Percentiles rank a stretch among this genome's conserved stretches.
Evolutionary conservation across 106 monocot species (phyloP).

Genomic region (Amphibolis antarctica): DNA sequence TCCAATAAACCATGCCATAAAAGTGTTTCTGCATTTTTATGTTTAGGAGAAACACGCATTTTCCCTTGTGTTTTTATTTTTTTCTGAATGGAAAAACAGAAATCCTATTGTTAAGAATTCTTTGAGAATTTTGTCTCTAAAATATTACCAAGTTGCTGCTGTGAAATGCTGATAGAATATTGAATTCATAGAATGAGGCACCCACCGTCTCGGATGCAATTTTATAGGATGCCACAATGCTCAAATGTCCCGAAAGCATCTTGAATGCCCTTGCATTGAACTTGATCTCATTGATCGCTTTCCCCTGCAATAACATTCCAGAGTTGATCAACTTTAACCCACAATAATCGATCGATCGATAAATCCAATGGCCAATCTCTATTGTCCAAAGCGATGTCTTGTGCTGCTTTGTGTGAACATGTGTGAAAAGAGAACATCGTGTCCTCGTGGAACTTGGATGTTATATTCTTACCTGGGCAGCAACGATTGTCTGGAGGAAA

Average conservation of each 20-base stretch:
- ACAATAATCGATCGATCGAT: background rate
- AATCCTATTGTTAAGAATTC: too few relatives aligned
- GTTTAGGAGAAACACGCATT: too few relatives aligned
- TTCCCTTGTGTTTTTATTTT: too few relatives aligned
- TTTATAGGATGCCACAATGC: conserved; percentile 57
- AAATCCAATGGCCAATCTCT: too few relatives aligned
- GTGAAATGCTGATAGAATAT: background rate
- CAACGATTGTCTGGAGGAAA: conserved; percentile 72
- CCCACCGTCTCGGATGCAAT: conserved; percentile 60
- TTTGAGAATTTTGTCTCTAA: too few relatives aligned
- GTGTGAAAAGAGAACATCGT: conserved; percentile 2
- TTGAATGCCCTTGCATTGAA: conserved; percentile 62
- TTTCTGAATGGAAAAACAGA: too few relatives aligned
- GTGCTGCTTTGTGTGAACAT: background rate
- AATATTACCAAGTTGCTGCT: background rate
- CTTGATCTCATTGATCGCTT: conserved; percentile 61
- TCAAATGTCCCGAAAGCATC: conserved; percentile 59
- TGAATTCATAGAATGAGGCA: background rate
- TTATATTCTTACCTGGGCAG: conserved; percentile 48
- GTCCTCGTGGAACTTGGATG: too few relatives aligned
- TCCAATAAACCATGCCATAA: too few relatives aligned
- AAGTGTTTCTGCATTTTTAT: too few relatives aligned
- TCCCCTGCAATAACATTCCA: conserved; percentile 29
- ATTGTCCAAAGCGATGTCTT: too few relatives aligned
- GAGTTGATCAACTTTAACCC: background rate